Conservation (phyloP, 169 alveolate species). For the Plasmodium chabaudi region DNA sequence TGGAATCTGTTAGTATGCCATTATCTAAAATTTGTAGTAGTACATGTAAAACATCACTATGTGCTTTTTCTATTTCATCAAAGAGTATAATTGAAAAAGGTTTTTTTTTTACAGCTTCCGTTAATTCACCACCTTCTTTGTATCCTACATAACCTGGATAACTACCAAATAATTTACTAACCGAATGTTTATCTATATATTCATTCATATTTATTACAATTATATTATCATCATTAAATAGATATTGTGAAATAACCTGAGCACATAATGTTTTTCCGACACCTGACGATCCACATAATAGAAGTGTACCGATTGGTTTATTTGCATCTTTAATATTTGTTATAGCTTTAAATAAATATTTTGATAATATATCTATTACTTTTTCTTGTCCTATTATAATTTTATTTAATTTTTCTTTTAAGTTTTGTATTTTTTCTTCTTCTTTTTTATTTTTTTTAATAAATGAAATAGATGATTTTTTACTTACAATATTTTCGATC, state of each 20-base stretch:
- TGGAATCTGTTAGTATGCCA: constrained; percentile 90
- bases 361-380: constrained; percentile 63
- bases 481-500: constrained; percentile 72
- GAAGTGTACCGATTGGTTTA: constrained; percentile 90
- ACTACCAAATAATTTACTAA: constrained; percentile 91
- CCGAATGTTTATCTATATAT: constrained; percentile 91
- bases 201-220: constrained; percentile 93
- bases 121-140: constrained; percentile 92
- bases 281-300: constrained; percentile 92
- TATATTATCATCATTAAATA: constrained; percentile 84
- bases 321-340: constrained; percentile 90
- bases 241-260: constrained; percentile 89
- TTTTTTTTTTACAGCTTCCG: constrained; percentile 85
- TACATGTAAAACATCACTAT: constrained; percentile 87
- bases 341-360: constrained; percentile 84
- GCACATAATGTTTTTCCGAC: constrained; percentile 93
- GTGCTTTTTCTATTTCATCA: constrained; percentile 93
- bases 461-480: constrained; percentile 45
- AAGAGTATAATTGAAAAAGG: constrained; percentile 90
- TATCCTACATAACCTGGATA: constrained; percentile 95
- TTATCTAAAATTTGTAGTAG: constrained; percentile 88
- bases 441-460: constrained; percentile 66
- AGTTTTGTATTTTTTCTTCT: constrained; percentile 59
- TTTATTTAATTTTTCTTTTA: constrained; percentile 76
- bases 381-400: constrained; percentile 75